Evolutionary conservation across 441 rosid species (phyloP), one percentile per base, ranked within the genome.

Genomic region (Bruguiera hainesii): DNA sequence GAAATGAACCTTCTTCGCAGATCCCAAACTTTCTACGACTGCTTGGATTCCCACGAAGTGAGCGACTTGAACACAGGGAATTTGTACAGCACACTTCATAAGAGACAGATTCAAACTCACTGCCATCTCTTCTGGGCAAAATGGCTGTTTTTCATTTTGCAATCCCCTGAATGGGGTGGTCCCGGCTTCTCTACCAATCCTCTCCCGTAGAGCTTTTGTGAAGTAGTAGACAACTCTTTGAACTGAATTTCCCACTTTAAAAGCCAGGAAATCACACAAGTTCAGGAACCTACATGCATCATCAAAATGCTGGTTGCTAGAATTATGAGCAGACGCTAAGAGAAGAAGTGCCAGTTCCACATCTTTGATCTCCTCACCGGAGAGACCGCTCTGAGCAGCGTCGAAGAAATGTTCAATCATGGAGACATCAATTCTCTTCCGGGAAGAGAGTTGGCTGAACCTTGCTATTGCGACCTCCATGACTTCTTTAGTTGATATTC

Each of bases 11-110:
- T 33, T 76, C 50, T 31, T 71, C 0, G 80, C 75, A 0, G 70
- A 29, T 3, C 60, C 53, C 30, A 76, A 63, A 23, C 53, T 64
- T n/a, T 80, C 79, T 3, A 70, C 4, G 20, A 83, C 61, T 10
- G 75, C 68, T 51, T 80, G 78, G 23, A 80, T 46, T 4, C 76
- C 79, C 0, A 81, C 55, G 64, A 74, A 80, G 11, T 74, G 69
- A n/a, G 29, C 39, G 0, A 61, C 64, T 51, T 75, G 79, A 61
- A 51, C 2, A 51, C 73, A 73, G 19, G 81, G 83, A 42, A 80
- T 29, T 15, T 57, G 33, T n/a, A 46, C 28, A 10, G 42, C 28
- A 60, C 55, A 72, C 18, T 63, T 42, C 29, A 70, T 35, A 2
- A 61, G 26, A 1, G 21, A 70, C 0, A 71, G 49, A 48, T 30